Base-by-base conservation (phyloP, 768 basidiomycete species). In the Mycena pura region DNA sequence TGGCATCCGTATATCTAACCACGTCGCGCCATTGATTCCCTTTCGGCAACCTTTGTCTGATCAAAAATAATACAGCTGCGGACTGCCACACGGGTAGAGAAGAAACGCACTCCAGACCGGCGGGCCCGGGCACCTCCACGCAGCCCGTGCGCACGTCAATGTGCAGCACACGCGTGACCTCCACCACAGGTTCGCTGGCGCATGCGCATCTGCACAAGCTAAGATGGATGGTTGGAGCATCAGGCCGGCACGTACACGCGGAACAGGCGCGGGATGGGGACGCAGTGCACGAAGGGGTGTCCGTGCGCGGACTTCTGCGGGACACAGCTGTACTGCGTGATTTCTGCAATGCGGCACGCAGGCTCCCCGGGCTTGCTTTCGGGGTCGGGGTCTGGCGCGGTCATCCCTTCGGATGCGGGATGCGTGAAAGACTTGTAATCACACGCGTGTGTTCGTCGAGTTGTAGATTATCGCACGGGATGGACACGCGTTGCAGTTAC, bases 181-280 rank as follows among this genome's bases (percentile, higher is more conserved):
- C 92, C 13, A 91, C 78, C 10, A 88, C 86, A 47, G 92, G 85
- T 49, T 76, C 74, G 21, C 82, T 80, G 46, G 82, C 79, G 71
- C 93, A 94, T 64, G 93, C 94, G 65, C 57, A 38, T 24, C 48
- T 44, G 11, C 38, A 57, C 24, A 36, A 46, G 56, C 56, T 21
- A 47, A 43, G 32, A 28, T 31, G 22, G 47, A 36, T 1, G 41
- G 58, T 21, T 25, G 43, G 46, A 58, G 24, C 19, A n/a, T n/a
- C 19, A 48, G 57, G 31, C 36, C 24, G 61, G 10, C 9, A 65
- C 86, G 74, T 68, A 91, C 92, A 91, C 76, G 72, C 80, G 79
- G 68, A 95, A 91, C 25, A 94, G 79, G 15, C 93, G 85, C 27
- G 89, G 84, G 43, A 95, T 74, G 6, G 92, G 93, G 70, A 84